phyloP scores from a whole-genome alignment of 1,284 basidiomycete genomes.

The Microbotryum violaceum region DNA sequence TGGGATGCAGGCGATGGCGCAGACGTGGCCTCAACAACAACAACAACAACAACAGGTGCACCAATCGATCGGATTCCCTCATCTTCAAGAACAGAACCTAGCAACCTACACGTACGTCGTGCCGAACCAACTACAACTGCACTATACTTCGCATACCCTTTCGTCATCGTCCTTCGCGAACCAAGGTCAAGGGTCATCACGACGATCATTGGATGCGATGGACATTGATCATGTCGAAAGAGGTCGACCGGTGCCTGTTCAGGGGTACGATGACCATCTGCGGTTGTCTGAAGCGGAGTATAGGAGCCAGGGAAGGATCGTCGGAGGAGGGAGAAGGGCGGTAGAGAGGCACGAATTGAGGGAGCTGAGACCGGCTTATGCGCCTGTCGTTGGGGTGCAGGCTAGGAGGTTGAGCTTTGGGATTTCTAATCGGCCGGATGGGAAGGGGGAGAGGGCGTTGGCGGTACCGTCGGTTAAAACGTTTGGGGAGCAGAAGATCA shows the following conservation, averaged over 20 bases:
- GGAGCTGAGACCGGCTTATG: constrained; percentile 47
- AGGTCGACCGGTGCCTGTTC: background rate
- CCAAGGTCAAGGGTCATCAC: too few relatives aligned
- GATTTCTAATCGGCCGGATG: constrained; percentile 21
- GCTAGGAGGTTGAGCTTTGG: constrained; percentile 24
- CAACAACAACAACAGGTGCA: too few relatives aligned
- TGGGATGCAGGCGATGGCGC: too few relatives aligned
- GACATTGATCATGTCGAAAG: too few relatives aligned
- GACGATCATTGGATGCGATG: too few relatives aligned
- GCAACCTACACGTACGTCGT: too few relatives aligned
- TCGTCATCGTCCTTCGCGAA: too few relatives aligned
- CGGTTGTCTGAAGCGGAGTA: constrained; percentile 11
- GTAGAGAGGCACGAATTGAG: constrained; percentile 41
- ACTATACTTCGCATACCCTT: too few relatives aligned
- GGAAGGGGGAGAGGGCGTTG: constrained; percentile 44
- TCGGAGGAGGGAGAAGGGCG: constrained; percentile 8
- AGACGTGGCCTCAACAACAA: too few relatives aligned
- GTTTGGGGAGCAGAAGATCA: constrained; percentile 53
- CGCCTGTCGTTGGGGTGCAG: background rate
- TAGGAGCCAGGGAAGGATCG: constrained; percentile 17
- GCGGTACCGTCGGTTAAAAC: constrained; percentile 52
- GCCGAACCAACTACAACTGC: too few relatives aligned
- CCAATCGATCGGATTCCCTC: too few relatives aligned
- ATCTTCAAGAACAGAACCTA: too few relatives aligned
- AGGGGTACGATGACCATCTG: constrained; percentile 12